Evolutionary conservation across 2,329 filamentous ascomycete genomes (phyloP).

Genomic region (Alternaria brassicicola): DNA sequence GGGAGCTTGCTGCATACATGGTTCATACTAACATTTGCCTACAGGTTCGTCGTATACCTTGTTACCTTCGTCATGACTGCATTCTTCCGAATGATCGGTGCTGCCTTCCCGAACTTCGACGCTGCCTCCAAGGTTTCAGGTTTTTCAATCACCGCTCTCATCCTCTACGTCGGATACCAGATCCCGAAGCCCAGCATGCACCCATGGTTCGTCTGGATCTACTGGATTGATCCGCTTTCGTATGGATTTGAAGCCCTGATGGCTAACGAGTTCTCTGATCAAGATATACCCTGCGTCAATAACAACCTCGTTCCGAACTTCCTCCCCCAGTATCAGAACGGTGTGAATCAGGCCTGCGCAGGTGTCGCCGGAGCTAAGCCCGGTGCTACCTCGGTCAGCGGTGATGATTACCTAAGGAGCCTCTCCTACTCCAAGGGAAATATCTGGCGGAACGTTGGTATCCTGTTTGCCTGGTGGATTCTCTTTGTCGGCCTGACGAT

Average conservation of each 20-base stretch:
- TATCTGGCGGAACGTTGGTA: conserved; percentile 52
- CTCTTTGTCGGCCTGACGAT: conserved; percentile 62
- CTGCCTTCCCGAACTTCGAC: conserved; percentile 66
- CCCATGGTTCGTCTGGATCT: conserved; percentile 60
- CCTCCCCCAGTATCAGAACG: conserved; percentile 55
- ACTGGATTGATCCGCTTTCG: conserved; percentile 76
- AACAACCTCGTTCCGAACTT: conserved; percentile 58
- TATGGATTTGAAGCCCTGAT: conserved; percentile 81
- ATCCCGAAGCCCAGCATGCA: conserved; percentile 58
- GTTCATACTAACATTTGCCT: neutral
- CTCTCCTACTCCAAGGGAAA: conserved; percentile 51
- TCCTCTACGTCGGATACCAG: conserved; percentile 67
- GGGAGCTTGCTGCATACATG: conserved; percentile 55
- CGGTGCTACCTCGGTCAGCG: conserved; percentile 59
- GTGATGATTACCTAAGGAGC: conserved; percentile 64
- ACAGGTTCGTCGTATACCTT: conserved; percentile 16
- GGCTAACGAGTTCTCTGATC: conserved; percentile 66
- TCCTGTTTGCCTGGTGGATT: conserved; percentile 52
- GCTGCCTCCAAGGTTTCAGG: conserved; percentile 63
- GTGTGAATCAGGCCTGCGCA: conserved; percentile 59
- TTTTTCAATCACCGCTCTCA: conserved; percentile 62
- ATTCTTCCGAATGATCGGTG: conserved; percentile 78
- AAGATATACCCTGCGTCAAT: conserved; percentile 56
- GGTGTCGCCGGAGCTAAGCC: conserved; percentile 62
- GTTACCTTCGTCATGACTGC: conserved; percentile 72